Base-by-base conservation (phyloP, 805 yeast species). In the Wickerhamiella dianesei region DNA sequence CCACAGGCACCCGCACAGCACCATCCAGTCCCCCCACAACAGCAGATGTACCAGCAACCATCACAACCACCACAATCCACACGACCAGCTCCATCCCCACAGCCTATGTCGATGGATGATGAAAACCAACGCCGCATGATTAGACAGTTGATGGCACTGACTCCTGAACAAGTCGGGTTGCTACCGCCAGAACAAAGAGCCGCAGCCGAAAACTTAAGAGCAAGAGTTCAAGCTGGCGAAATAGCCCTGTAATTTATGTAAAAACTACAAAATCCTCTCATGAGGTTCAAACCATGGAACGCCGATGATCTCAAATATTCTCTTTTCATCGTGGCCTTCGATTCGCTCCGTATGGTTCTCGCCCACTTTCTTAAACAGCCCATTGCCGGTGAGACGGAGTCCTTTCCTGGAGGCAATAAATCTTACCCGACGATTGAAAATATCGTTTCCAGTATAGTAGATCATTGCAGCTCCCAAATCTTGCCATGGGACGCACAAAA, bases 381-480 rank as follows among this genome's bases (percentile, higher is more conserved):
- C 81, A 19, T 62, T 58, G 21, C 68, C 68, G 50, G 60, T 75
- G 45, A 76, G 55, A 35, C 50, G 51, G 51, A 61, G 54, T 0
- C 72, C 72, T 44, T 64, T 61, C 21, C 63, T 59, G 17, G 48
- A 50, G 0, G 80, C 80, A 22, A 68, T 54, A 25, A 62, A 52
- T 32, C 81, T 60, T 29, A 74, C 54, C 29, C 62, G 56, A 45
- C 79, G 65, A 56, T 76, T 76, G 56, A 76, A 74, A 20, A 65
- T 60, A 47, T 70, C 72, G 52, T 74, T 71, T 0, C 82, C 82
- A 0, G 76, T 74, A 53, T 74, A 76, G 56, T 76, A 76, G 4
- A 76, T 60, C 54, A 69, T 53, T 0, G 73, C 62, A 0, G 76
- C 73, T 0, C 79, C 81, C 6, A 64, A 53, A 29, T 68, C 66